These are phyloP conservation scores for Scutellaria minor DNA, from an alignment of 257 asterid species.

Conservation along the genomic window DNA sequence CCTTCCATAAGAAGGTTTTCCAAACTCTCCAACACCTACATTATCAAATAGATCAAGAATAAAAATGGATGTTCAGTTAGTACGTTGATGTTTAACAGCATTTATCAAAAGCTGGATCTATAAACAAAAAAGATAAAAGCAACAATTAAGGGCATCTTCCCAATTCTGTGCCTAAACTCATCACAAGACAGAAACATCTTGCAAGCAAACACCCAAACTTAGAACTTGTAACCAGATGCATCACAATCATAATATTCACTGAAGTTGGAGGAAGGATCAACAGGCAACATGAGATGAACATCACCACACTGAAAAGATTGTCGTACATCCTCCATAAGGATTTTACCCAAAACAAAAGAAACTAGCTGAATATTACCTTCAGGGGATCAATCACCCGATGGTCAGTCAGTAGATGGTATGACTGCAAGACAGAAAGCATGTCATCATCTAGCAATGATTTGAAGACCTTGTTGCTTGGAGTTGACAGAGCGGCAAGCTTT, in stretches of 20 bases:
- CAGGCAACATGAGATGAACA: neutral
- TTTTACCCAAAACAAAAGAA: conserved; percentile 21
- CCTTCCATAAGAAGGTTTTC: conserved; percentile 66
- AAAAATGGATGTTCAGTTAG: conserved; percentile 24
- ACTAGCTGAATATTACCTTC: conserved; percentile 56
- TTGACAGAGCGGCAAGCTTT: conserved; percentile 81
- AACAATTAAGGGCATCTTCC: conserved; percentile 1
- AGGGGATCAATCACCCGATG: conserved; percentile 73
- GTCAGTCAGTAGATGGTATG: conserved; percentile 56
- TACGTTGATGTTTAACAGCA: conserved; percentile 18
- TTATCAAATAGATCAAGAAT: conserved; percentile 26
- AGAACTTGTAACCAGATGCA: conserved; percentile 15
- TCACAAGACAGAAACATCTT: conserved; percentile 3
- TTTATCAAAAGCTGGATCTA: conserved; percentile 20
- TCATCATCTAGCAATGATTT: conserved; percentile 64
- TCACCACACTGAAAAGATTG: conserved; percentile 25
- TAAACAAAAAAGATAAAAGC: conserved; percentile 1
- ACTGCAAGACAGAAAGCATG: conserved; percentile 54
- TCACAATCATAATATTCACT: conserved; percentile 16
- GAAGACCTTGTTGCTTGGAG: conserved; percentile 61
- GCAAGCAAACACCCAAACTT: conserved; percentile 6
- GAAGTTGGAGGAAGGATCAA: conserved; percentile 9
- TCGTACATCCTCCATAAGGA: conserved; percentile 6
- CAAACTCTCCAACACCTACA: conserved; percentile 79
- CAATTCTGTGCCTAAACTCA: conserved; percentile 18